Evolutionary conservation across 2,329 filamentous ascomycete genomes (phyloP).

Genomic region (Colletotrichum sp.): DNA sequence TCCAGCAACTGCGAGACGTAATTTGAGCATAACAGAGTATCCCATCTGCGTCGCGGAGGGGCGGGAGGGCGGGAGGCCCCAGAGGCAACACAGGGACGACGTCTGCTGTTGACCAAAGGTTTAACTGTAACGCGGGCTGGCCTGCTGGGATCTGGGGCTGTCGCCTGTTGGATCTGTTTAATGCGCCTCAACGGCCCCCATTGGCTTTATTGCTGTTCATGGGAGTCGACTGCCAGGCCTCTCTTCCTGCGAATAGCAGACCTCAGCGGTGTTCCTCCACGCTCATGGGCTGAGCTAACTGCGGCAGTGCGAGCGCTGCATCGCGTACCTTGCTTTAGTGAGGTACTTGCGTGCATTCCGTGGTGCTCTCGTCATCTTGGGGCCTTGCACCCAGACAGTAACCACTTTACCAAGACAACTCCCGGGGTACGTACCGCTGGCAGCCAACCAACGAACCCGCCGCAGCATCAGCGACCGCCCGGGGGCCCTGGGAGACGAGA

Average conservation of each 20-base stretch:
- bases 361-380: neutral
- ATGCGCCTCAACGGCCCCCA: neutral
- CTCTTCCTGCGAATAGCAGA: neutral
- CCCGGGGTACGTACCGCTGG: neutral
- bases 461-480: neutral
- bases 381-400: neutral
- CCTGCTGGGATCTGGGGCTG: neutral
- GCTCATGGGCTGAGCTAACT: neutral
- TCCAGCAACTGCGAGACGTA: neutral
- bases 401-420: neutral
- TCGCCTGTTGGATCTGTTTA: neutral
- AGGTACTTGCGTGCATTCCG: neutral
- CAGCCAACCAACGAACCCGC: neutral
- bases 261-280: neutral
- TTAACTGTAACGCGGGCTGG: neutral
- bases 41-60: neutral
- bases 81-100: neutral
- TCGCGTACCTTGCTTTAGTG: slow-evolving; percentile 20
- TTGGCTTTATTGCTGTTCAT: neutral
- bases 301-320: slow-evolving; percentile 9
- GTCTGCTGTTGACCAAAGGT: neutral
- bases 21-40: neutral
- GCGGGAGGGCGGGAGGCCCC: slow-evolving; percentile 3
- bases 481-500: neutral
- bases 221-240: neutral